phyloP scores from a whole-genome alignment of 257 asterid genomes.

The Solanum habrochaites region DNA sequence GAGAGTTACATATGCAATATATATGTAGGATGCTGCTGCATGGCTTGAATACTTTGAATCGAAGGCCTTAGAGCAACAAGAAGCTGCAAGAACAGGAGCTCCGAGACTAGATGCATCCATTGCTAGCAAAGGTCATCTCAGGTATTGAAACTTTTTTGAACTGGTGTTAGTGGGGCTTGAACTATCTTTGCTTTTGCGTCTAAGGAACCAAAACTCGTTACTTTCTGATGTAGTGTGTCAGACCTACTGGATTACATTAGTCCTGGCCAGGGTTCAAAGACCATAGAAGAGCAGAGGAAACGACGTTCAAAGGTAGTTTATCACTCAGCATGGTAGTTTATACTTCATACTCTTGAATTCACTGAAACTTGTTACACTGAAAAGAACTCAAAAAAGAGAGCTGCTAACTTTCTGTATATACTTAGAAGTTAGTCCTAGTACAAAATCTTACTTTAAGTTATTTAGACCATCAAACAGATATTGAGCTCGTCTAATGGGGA shows the following conservation, averaged over 20 bases:
- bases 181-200: conserved; percentile 8
- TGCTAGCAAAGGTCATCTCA: conserved; percentile 98
- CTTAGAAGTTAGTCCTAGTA: neutral
- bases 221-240: conserved; percentile 68
- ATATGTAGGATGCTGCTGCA: conserved; percentile 97
- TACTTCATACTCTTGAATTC: neutral
- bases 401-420: neutral
- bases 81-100: conserved; percentile 88
- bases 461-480: neutral
- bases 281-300: conserved; percentile 56
- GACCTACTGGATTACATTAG: conserved; percentile 95
- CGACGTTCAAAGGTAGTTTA: conserved; percentile 74
- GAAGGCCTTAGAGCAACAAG: conserved; percentile 97
- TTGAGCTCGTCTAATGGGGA: neutral
- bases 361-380: neutral
- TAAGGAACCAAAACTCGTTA: conserved; percentile 17
- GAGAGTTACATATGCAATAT: neutral
- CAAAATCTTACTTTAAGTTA: neutral
- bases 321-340: neutral
- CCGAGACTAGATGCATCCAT: conserved; percentile 96
- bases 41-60: conserved; percentile 99
- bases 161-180: conserved; percentile 15
- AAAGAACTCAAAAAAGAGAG: neutral
- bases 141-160: conserved; percentile 53
- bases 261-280: conserved; percentile 77